phyloP scores from a whole-genome alignment of 345 rosid species.

The Psidium friedrichsthalianum region DNA sequence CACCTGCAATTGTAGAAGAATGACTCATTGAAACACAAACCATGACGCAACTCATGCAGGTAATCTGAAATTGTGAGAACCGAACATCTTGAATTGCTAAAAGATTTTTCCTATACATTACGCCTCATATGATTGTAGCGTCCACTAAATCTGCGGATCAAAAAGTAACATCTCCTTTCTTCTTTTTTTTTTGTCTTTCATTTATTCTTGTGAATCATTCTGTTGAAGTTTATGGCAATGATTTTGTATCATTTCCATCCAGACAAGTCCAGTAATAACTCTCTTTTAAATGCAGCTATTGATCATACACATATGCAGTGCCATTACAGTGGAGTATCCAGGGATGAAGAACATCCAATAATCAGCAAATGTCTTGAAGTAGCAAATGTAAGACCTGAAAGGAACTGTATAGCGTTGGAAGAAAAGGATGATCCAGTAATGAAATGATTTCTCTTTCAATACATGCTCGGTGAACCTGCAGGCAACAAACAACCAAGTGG shows the following conservation, averaged over 20 bases:
- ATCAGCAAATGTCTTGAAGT: neutral
- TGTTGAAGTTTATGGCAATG: neutral
- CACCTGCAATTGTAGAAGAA: neutral
- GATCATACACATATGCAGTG: neutral
- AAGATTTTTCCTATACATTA: neutral
- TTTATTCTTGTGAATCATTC: neutral
- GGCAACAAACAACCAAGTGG: neutral
- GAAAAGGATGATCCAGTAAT: conserved; percentile 89
- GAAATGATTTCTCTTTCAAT: conserved; percentile 89
- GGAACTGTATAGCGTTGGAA: conserved; percentile 79
- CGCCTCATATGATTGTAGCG: neutral
- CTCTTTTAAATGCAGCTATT: neutral
- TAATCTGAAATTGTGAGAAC: neutral
- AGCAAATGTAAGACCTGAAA: conserved; percentile 55
- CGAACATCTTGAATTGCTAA: neutral
- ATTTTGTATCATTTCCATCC: neutral
- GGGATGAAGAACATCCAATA: neutral
- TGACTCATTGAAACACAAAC: neutral
- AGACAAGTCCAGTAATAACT: neutral
- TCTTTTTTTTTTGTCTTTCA: neutral
- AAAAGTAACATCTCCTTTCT: neutral
- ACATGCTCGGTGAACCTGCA: conserved; percentile 84
- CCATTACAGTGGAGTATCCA: neutral
- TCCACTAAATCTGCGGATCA: neutral
- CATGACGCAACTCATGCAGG: neutral